phyloP scores from a whole-genome alignment of 2,329 filamentous ascomycete species.

The Xylariaceae sp. region DNA sequence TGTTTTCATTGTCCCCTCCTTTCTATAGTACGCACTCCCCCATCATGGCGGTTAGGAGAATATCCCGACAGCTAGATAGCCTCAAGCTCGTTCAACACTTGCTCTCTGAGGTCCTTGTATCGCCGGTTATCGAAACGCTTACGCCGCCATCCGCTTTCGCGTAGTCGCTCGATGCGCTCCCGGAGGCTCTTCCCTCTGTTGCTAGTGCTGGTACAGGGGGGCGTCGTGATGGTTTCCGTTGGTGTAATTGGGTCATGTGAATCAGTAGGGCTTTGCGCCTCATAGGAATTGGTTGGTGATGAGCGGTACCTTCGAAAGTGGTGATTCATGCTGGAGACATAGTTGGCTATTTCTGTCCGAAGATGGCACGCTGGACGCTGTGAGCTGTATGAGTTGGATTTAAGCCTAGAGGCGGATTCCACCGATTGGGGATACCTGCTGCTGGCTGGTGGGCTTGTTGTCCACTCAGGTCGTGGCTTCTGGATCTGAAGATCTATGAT shows the following conservation, averaged over 20 bases:
- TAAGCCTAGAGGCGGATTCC: neutral
- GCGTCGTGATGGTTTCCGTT: neutral
- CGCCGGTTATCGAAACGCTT: constrained; percentile 51
- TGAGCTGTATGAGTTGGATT: neutral
- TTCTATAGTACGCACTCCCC: too few relatives aligned
- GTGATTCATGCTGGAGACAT: neutral
- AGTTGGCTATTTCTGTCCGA: constrained; percentile 3
- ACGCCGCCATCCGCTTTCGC: constrained; percentile 52
- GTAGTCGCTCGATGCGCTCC: constrained; percentile 51
- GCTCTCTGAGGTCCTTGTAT: constrained; percentile 51
- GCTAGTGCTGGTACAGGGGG: constrained; percentile 18
- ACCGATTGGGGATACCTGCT: neutral
- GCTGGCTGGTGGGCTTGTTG: neutral
- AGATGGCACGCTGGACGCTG: constrained; percentile 10
- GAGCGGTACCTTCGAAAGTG: neutral
- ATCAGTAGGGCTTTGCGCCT: neutral
- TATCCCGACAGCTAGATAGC: constrained; percentile 23
- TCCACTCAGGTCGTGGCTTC: neutral
- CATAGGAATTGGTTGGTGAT: neutral
- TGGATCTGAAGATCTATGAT: neutral
- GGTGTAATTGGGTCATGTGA: neutral
- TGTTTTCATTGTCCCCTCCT: too few relatives aligned
- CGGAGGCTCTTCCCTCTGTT: constrained; percentile 34
- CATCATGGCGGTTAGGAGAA: neutral
- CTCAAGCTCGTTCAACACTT: constrained; percentile 48